Conservation (phyloP, 345 rosid genomes). For the Physaria fendleri region DNA sequence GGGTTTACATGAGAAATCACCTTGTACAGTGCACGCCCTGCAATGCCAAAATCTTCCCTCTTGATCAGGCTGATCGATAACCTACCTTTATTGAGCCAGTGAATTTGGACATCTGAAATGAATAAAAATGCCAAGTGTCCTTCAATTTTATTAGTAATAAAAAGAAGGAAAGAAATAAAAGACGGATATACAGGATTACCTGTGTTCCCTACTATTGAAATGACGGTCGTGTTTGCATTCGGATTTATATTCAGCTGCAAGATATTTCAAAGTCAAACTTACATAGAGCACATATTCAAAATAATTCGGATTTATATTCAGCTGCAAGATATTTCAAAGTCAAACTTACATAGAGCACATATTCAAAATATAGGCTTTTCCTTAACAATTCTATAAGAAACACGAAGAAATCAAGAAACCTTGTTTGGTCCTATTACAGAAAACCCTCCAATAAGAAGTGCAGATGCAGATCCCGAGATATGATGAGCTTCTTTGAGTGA, state of each 20-base stretch:
- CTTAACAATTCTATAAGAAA: not conserved
- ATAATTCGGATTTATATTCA: slow-evolving; percentile 54
- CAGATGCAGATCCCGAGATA: slow-evolving; percentile 74
- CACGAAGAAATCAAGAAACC: slow-evolving; percentile 27
- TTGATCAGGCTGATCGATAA: slow-evolving; percentile 41
- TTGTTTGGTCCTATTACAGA: slow-evolving; percentile 55
- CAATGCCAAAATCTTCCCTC: slow-evolving; percentile 58
- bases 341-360: slow-evolving; percentile 9
- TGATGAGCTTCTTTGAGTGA: slow-evolving; percentile 47
- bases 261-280: slow-evolving; percentile 17
- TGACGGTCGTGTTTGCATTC: slow-evolving; percentile 47
- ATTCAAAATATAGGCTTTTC: slow-evolving; percentile 6
- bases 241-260: slow-evolving; percentile 62
- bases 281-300: slow-evolving; percentile 1
- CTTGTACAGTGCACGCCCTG: slow-evolving; percentile 55
- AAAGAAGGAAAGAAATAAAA: not conserved
- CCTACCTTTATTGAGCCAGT: slow-evolving; percentile 42
- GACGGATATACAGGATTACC: slow-evolving; percentile 35
- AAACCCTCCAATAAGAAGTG: slow-evolving; percentile 84
- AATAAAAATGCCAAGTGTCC: not conserved
- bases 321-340: slow-evolving; percentile 33
- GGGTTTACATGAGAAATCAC: slow-evolving; percentile 27
- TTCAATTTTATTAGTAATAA: not conserved
- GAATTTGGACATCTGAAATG: slow-evolving; percentile 61
- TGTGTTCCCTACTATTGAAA: slow-evolving; percentile 72